Conservation (phyloP, 352 stramenopile species). For the Pythium sukuiense region DNA sequence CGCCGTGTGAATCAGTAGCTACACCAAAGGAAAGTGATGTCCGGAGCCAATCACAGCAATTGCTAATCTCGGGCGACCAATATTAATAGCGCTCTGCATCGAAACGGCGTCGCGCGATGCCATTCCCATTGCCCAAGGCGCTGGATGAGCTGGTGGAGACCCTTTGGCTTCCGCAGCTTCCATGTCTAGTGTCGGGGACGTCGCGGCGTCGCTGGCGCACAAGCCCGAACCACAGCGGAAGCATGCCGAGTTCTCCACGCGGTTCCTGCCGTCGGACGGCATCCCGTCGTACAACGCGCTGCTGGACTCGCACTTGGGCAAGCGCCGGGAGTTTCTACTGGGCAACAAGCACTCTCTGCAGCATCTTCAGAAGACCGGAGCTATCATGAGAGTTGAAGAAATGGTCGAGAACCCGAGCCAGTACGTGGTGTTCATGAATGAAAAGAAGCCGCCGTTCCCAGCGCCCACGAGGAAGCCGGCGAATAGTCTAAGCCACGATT, state of each 20-base stretch:
- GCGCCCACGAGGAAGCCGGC: slow-evolving; percentile 24
- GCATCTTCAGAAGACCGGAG: slow-evolving; percentile 64
- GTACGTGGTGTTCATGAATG: slow-evolving; percentile 69
- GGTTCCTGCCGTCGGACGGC: slow-evolving; percentile 60
- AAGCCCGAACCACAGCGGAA: background rate
- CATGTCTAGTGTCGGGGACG: background rate
- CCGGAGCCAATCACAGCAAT: background rate
- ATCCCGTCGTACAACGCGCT: slow-evolving; percentile 77
- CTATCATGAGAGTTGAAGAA: slow-evolving; percentile 54
- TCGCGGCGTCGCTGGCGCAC: background rate
- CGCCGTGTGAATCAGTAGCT: slow-evolving; percentile 5
- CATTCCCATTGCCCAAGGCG: background rate
- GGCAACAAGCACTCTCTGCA: slow-evolving; percentile 55
- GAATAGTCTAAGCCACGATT: slow-evolving; percentile 9
- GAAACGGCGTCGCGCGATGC: background rate
- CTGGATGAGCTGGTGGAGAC: background rate
- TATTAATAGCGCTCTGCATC: background rate
- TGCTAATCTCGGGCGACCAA: background rate
- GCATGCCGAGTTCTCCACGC: slow-evolving; percentile 48
- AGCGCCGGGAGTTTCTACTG: slow-evolving; percentile 64
- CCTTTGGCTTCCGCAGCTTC: background rate
- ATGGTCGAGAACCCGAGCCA: slow-evolving; percentile 52
- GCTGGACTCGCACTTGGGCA: slow-evolving; percentile 56
- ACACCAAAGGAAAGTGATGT: background rate
- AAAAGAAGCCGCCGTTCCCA: slow-evolving; percentile 23